phyloP scores from a whole-genome alignment of 148 eudicot species.

The Limonium bicolor region DNA sequence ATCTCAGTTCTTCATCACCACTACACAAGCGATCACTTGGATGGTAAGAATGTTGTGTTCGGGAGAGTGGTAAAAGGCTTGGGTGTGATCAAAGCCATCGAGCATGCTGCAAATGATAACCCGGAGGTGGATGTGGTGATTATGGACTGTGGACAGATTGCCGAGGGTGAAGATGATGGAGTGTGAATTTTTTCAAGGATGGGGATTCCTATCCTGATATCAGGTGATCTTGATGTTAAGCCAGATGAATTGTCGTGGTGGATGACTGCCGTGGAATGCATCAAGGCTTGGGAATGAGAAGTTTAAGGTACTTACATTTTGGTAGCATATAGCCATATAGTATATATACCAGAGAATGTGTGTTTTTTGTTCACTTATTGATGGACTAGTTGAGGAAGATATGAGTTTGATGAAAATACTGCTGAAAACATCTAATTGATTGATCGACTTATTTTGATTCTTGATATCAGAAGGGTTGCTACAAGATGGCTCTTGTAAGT shows the following conservation, averaged over 20 bases:
- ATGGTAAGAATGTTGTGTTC: conserved; percentile 80
- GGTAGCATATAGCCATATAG: no score
- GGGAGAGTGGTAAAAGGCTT: conserved; percentile 72
- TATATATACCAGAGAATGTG: no score
- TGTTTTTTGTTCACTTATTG: no score
- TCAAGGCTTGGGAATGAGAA: conserved; percentile 64
- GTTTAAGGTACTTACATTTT: conserved; percentile 86
- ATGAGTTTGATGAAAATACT: neutral
- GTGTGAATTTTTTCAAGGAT: conserved; percentile 57
- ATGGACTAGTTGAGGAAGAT: no score
- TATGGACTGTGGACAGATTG: conserved; percentile 65
- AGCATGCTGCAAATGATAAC: conserved; percentile 25
- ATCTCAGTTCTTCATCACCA: conserved; percentile 64
- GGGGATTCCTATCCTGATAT: conserved; percentile 79
- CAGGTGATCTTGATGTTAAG: conserved; percentile 49
- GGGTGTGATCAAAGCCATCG: conserved; percentile 54
- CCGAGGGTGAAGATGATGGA: conserved; percentile 68
- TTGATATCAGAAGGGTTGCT: conserved; percentile 52
- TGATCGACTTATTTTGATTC: no score
- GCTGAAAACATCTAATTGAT: neutral
- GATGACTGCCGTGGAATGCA: conserved; percentile 44
- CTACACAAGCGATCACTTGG: conserved; percentile 51
- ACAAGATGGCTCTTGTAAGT: conserved; percentile 71
- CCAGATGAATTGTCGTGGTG: conserved; percentile 52
- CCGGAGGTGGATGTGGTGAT: conserved; percentile 41